phyloP scores from a whole-genome alignment of 176 grass and related monocot genomes.

The Zea luxurians region DNA sequence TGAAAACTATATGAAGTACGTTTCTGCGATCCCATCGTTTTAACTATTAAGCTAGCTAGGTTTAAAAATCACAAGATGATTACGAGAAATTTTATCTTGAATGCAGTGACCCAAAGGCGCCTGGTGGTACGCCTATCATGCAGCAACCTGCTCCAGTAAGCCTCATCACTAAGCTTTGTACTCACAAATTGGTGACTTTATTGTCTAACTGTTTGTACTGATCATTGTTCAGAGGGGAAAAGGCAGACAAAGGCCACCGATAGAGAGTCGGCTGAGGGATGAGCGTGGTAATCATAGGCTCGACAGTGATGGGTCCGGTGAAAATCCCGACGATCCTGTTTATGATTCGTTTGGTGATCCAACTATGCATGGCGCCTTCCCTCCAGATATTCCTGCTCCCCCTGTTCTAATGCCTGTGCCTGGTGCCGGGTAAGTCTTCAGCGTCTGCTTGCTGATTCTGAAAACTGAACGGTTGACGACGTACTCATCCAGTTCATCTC shows the following conservation, averaged over 20 bases:
- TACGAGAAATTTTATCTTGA: slow-evolving; percentile 38
- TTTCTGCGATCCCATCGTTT: slow-evolving; percentile 32
- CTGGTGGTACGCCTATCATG: slow-evolving; percentile 92
- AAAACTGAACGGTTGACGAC: neutral
- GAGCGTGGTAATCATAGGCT: slow-evolving; percentile 61
- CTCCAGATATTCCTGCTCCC: slow-evolving; percentile 74
- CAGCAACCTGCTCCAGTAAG: slow-evolving; percentile 87
- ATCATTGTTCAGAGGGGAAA: slow-evolving; percentile 60
- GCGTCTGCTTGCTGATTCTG: slow-evolving; percentile 27
- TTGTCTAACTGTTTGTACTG: slow-evolving; percentile 33
- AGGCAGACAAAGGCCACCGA: slow-evolving; percentile 56
- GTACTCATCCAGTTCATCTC: slow-evolving; percentile 16
- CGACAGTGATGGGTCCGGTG: slow-evolving; percentile 59
- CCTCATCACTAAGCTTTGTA: neutral
- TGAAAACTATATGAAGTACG: slow-evolving; percentile 99
- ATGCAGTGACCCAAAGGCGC: slow-evolving; percentile 91
- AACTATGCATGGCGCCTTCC: slow-evolving; percentile 64
- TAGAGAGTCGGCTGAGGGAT: slow-evolving; percentile 78
- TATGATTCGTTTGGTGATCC: slow-evolving; percentile 76
- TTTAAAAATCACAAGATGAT: slow-evolving; percentile 32
- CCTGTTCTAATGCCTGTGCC: slow-evolving; percentile 89
- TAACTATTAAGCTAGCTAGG: slow-evolving; percentile 13
- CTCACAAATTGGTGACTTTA: slow-evolving; percentile 19
- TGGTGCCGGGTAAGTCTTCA: slow-evolving; percentile 83
- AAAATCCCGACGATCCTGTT: slow-evolving; percentile 59